Conservation (phyloP, 441 rosid species). For the Cnidoscolus chayamansa region DNA sequence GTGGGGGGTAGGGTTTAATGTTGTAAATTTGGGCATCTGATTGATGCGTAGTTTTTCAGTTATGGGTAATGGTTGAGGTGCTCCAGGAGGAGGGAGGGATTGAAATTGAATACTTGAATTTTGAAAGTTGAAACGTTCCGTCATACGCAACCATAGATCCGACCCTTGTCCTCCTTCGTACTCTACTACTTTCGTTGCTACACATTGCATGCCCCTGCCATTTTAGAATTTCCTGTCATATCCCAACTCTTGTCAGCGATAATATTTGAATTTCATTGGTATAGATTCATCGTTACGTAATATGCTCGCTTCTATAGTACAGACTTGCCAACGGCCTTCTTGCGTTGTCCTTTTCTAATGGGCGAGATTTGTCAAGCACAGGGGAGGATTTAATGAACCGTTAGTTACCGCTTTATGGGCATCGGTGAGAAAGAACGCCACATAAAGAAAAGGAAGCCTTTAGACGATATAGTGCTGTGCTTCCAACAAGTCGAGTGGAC, state of each 20-base stretch:
- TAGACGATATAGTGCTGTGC: no score
- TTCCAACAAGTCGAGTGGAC: no score
- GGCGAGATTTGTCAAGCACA: neutral
- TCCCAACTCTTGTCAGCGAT: neutral
- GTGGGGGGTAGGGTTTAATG: constrained; percentile 47
- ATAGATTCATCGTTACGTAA: neutral
- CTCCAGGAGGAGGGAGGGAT: neutral
- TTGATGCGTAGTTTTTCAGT: neutral
- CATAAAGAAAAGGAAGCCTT: no score
- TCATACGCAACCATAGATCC: neutral
- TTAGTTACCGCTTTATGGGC: no score
- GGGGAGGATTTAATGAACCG: no score
- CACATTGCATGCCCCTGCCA: no score
- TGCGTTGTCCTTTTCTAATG: neutral
- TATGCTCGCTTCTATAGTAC: neutral
- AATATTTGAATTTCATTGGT: neutral
- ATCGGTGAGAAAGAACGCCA: no score
- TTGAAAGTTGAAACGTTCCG: neutral
- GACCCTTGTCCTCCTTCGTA: neutral
- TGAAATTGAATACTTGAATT: no score
- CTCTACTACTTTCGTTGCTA: neutral
- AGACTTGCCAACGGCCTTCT: neutral
- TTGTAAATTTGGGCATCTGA: constrained; percentile 26
- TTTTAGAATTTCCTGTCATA: neutral
- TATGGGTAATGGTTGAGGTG: neutral